Percentiles rank a stretch among this genome's conserved stretches.
Evolutionary conservation across 2,329 filamentous ascomycete species (phyloP).

Genomic region (Kalaharituber pfeilii): DNA sequence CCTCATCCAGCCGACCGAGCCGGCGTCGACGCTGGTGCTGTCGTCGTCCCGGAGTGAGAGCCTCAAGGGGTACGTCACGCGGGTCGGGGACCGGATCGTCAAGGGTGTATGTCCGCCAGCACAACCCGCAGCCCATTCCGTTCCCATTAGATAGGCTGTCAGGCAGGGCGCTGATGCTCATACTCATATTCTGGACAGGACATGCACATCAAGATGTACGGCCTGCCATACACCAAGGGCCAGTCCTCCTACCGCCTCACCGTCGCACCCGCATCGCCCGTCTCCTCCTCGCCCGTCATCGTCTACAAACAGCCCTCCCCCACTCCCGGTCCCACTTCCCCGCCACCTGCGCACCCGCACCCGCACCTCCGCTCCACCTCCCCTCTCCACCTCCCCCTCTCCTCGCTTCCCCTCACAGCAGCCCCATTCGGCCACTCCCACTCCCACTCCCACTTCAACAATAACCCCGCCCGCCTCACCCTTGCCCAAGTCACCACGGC

Average conservation of each 20-base stretch:
- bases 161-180: background rate
- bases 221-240: conserved; percentile 45
- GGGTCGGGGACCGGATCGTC: conserved; percentile 75
- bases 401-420: background rate
- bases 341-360: background rate
- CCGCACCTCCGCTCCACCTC: background rate
- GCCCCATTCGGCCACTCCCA: conserved; percentile 30
- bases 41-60: conserved; percentile 73
- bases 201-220: conserved; percentile 18
- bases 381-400: background rate
- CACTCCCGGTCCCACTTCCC: background rate
- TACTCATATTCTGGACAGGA: background rate
- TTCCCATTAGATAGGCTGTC: too few species aligned
- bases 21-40: conserved; percentile 74
- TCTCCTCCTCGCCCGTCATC: background rate
- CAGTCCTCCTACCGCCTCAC: conserved; percentile 18
- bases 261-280: background rate
- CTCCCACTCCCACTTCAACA: conserved; percentile 32
- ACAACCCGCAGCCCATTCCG: too few species aligned
- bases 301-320: too few species aligned
- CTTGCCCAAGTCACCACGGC: conserved; percentile 21
- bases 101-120: conserved; percentile 51
- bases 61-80: conserved; percentile 81
- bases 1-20: conserved; percentile 66
- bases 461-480: conserved; percentile 30